Conservation (phyloP, 2,329 filamentous ascomycete species). For the Massarina eburnea region DNA sequence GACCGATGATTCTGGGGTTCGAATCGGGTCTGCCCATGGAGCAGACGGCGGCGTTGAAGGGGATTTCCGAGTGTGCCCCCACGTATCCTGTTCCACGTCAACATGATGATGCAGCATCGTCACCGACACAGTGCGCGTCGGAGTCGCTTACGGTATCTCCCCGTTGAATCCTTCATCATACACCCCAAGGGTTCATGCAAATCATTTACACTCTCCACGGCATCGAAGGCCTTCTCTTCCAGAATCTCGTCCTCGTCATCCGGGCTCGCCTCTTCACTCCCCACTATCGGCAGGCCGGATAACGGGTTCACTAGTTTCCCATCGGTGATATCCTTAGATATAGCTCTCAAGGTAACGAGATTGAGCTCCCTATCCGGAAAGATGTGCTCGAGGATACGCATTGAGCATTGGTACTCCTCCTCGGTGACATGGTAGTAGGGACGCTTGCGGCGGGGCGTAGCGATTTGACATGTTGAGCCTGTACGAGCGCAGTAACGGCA, state of each 20-base stretch:
- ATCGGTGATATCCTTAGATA: constrained; percentile 36
- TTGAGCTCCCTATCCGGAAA: constrained; percentile 41
- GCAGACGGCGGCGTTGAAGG: constrained; percentile 41
- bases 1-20: constrained; percentile 31
- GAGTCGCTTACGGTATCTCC: constrained; percentile 28
- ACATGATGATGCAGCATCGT: background rate
- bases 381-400: constrained; percentile 41
- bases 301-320: constrained; percentile 28
- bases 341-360: constrained; percentile 33
- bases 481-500: constrained; percentile 43
- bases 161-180: constrained; percentile 41
- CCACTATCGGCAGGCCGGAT: constrained; percentile 22
- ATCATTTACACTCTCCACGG: constrained; percentile 27
- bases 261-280: constrained; percentile 21
- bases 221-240: constrained; percentile 23
- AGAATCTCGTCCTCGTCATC: constrained; percentile 26
- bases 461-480: constrained; percentile 38
- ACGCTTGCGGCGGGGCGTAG: constrained; percentile 38
- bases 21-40: constrained; percentile 25
- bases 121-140: background rate
- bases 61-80: constrained; percentile 41
- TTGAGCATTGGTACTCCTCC: constrained; percentile 42
- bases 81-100: constrained; percentile 28
- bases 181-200: constrained; percentile 41
- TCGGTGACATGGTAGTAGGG: constrained; percentile 45